phyloP scores from a whole-genome alignment of 345 rosid species.

The Bruguiera sexangula region DNA sequence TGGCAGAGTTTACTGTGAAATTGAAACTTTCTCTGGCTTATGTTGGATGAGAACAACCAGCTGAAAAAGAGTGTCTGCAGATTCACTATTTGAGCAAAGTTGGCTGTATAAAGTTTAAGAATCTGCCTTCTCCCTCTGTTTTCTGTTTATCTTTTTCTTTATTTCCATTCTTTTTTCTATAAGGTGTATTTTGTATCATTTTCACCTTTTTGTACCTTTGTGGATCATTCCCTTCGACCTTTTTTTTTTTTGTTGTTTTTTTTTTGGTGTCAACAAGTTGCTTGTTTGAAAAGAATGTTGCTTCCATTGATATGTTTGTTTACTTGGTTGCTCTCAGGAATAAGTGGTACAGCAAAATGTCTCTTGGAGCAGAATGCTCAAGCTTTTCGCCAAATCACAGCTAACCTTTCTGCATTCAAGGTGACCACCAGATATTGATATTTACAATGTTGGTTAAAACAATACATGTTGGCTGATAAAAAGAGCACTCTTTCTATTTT shows the following conservation, averaged over 20 bases:
- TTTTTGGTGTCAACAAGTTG: not conserved
- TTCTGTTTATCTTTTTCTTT: too few species aligned
- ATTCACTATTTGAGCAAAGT: too few species aligned
- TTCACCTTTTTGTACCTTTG: not conserved
- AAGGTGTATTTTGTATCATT: too few species aligned
- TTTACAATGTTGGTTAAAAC: not conserved
- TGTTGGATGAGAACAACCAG: too few species aligned
- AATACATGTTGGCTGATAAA: not conserved
- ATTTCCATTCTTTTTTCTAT: too few species aligned
- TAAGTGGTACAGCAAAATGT: slow-evolving; percentile 50
- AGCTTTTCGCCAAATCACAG: slow-evolving; percentile 62
- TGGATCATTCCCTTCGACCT: not conserved
- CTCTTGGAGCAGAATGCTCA: slow-evolving; percentile 73
- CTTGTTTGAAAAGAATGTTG: slow-evolving; percentile 1
- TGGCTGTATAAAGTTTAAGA: too few species aligned
- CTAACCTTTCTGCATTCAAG: slow-evolving; percentile 69
- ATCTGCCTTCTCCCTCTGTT: too few species aligned
- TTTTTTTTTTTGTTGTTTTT: not conserved
- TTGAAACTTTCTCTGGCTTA: too few species aligned
- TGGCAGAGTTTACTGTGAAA: too few species aligned
- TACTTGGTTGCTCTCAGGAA: slow-evolving; percentile 47
- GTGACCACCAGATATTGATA: slow-evolving; percentile 33
- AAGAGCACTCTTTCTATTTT: not conserved
- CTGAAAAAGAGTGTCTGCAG: too few species aligned
- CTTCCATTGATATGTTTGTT: slow-evolving; percentile 8